These are phyloP conservation scores for Colletotrichum paranaense DNA, from an alignment of 2,329 filamentous ascomycete genomes.

Conservation along the genomic window DNA sequence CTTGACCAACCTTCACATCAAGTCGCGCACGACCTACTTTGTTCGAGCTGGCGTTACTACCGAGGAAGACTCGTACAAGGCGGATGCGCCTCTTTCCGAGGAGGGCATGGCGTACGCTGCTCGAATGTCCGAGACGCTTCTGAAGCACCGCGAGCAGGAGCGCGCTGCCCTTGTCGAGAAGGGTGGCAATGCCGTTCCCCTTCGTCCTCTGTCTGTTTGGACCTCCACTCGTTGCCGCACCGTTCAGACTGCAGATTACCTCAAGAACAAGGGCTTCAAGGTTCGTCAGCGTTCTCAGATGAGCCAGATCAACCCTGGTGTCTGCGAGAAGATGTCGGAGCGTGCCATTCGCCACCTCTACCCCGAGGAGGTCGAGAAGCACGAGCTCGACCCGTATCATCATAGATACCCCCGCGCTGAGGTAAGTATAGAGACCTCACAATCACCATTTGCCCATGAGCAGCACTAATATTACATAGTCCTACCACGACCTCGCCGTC, in stretches of 20 bases:
- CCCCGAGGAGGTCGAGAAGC: constrained; percentile 91
- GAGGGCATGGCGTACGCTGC: constrained; percentile 84
- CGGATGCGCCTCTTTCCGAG: constrained; percentile 85
- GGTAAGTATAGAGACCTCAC: constrained; percentile 58
- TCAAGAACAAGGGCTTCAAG: constrained; percentile 84
- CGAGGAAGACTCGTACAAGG: constrained; percentile 93
- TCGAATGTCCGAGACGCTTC: constrained; percentile 86
- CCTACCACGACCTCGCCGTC: constrained; percentile 98
- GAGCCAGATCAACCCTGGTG: constrained; percentile 96
- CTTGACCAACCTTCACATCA: constrained; percentile 96
- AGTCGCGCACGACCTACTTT: constrained; percentile 93
- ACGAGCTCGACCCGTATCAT: constrained; percentile 95
- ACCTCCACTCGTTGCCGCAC: constrained; percentile 92
- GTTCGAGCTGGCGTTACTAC: constrained; percentile 85
- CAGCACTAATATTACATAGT: constrained; percentile 62
- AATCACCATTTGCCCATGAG: not conserved
- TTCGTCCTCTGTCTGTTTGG: constrained; percentile 91
- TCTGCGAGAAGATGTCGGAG: constrained; percentile 94
- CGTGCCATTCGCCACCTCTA: constrained; percentile 82
- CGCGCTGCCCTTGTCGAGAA: constrained; percentile 75
- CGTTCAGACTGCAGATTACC: constrained; percentile 86
- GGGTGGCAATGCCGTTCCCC: constrained; percentile 73
- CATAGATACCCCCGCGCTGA: constrained; percentile 96
- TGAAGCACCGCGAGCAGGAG: constrained; percentile 87
- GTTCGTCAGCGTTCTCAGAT: constrained; percentile 94